A percentile compares a stretch with the other conserved stretches of the same genome.
Evolutionary conservation across 768 basidiomycete genomes (phyloP).

Genomic region (Panellus pusillus): DNA sequence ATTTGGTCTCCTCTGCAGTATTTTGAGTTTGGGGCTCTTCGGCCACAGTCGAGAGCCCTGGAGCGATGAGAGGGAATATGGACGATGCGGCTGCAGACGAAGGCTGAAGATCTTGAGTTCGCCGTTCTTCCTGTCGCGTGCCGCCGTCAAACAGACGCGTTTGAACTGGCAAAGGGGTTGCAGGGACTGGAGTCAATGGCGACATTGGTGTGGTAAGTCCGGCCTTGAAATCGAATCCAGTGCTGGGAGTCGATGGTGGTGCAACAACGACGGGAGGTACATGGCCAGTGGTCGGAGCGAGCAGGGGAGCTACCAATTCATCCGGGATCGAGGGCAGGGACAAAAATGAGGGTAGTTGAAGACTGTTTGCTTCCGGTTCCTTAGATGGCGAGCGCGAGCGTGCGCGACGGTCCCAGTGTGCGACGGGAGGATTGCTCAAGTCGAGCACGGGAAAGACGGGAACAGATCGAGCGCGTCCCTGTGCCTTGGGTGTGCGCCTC

Average conservation of each 20-base stretch:
- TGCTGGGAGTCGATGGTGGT: slow-evolving; percentile 26
- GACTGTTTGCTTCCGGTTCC: slow-evolving; percentile 31
- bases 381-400: slow-evolving; percentile 47
- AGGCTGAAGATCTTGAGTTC: slow-evolving; percentile 13
- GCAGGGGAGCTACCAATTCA: slow-evolving; percentile 13
- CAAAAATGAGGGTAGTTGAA: slow-evolving; percentile 27
- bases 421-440: slow-evolving; percentile 42
- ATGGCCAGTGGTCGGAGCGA: not conserved
- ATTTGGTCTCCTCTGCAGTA: slow-evolving; percentile 19
- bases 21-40: not conserved
- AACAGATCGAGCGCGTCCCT: slow-evolving; percentile 43
- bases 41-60: not conserved
- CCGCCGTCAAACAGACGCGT: not conserved
- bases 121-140: not conserved
- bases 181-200: slow-evolving; percentile 52
- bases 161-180: slow-evolving; percentile 39
- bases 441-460: slow-evolving; percentile 44
- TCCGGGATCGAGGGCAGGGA: slow-evolving; percentile 30
- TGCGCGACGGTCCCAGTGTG: slow-evolving; percentile 38
- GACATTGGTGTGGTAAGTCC: slow-evolving; percentile 32
- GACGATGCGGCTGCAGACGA: slow-evolving; percentile 6
- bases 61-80: slow-evolving; percentile 8
- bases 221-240: slow-evolving; percentile 1
- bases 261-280: slow-evolving; percentile 11
- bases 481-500: slow-evolving; percentile 32